Evolutionary conservation across 805 yeast species (phyloP).

Genomic region (Kluyveromyces starmeri): DNA sequence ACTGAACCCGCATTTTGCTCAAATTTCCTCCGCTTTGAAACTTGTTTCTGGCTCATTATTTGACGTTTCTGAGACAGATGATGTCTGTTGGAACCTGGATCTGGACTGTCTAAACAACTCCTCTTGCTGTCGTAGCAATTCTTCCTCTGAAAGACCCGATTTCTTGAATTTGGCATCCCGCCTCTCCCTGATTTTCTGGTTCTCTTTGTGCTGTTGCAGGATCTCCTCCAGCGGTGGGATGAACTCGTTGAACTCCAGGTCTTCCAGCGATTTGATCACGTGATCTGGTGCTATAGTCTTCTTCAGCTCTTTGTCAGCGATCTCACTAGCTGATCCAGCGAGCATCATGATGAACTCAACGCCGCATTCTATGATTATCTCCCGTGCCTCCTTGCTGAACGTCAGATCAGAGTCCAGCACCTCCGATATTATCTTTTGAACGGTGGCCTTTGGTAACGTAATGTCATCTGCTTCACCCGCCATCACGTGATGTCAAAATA

Average conservation of each 20-base stretch:
- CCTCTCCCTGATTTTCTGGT: constrained; percentile 79
- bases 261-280: constrained; percentile 80
- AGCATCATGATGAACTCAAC: constrained; percentile 92
- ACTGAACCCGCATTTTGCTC: too few relatives aligned
- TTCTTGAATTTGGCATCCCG: constrained; percentile 89
- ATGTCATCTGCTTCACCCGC: constrained; percentile 31
- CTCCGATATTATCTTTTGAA: constrained; percentile 87
- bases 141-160: constrained; percentile 88
- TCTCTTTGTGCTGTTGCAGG: constrained; percentile 78
- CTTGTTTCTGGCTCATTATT: constrained; percentile 5
- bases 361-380: constrained; percentile 91
- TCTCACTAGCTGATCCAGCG: constrained; percentile 88
- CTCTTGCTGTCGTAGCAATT: constrained; percentile 83
- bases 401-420: constrained; percentile 82
- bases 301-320: constrained; percentile 92
- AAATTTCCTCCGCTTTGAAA: constrained; percentile 5
- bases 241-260: constrained; percentile 79
- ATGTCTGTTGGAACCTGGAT: constrained; percentile 43
- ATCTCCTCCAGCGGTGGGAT: constrained; percentile 74
- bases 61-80: constrained; percentile 4
- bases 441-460: constrained; percentile 65
- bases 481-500: too few relatives aligned
- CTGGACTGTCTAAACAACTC: constrained; percentile 77
- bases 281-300: constrained; percentile 97
- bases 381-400: constrained; percentile 88